A percentile compares a stretch with the other conserved stretches of the same genome.
Conservation (phyloP, 1,284 basidiomycete genomes). For the Calocybe gambosa region DNA sequence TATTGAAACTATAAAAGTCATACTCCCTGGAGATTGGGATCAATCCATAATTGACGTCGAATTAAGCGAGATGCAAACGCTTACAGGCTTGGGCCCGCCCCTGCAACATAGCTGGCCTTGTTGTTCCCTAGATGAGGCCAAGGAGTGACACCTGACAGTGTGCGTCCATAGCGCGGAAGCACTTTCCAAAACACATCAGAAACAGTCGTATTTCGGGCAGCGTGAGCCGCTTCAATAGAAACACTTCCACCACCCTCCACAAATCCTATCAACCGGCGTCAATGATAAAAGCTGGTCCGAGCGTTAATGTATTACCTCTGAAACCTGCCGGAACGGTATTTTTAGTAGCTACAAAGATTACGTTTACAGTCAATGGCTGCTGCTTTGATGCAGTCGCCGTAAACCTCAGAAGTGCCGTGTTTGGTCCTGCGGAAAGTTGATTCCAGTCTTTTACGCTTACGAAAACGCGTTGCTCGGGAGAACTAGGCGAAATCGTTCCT, state of each 20-base stretch:
- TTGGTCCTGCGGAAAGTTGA: slow-evolving; percentile 35
- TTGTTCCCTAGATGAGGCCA: slow-evolving; percentile 49
- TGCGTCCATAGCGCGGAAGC: slow-evolving; percentile 52
- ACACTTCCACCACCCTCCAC: slow-evolving; percentile 59
- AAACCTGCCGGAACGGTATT: slow-evolving; percentile 35
- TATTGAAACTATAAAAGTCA: slow-evolving; percentile 61
- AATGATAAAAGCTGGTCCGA: background rate
- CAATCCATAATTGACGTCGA: background rate
- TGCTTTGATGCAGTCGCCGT: slow-evolving; percentile 37
- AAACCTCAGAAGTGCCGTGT: slow-evolving; percentile 41
- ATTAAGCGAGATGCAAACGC: slow-evolving; percentile 17
- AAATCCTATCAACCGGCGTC: slow-evolving; percentile 35
- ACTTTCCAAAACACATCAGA: slow-evolving; percentile 50
- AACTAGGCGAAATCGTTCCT: slow-evolving; percentile 45
- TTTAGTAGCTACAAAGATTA: slow-evolving; percentile 35
- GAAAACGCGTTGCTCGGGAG: slow-evolving; percentile 51
- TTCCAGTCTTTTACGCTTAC: slow-evolving; percentile 54
- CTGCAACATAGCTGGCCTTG: slow-evolving; percentile 50
- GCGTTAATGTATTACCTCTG: slow-evolving; percentile 30
- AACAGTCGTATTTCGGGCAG: slow-evolving; percentile 47
- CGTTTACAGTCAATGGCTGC: slow-evolving; percentile 30
- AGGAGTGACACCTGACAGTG: slow-evolving; percentile 56
- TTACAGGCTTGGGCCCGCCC: slow-evolving; percentile 54
- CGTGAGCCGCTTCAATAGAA: slow-evolving; percentile 60
- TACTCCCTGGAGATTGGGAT: slow-evolving; percentile 42